phyloP scores from a whole-genome alignment of 805 yeast species.

The Isabelozyma rhagii region DNA sequence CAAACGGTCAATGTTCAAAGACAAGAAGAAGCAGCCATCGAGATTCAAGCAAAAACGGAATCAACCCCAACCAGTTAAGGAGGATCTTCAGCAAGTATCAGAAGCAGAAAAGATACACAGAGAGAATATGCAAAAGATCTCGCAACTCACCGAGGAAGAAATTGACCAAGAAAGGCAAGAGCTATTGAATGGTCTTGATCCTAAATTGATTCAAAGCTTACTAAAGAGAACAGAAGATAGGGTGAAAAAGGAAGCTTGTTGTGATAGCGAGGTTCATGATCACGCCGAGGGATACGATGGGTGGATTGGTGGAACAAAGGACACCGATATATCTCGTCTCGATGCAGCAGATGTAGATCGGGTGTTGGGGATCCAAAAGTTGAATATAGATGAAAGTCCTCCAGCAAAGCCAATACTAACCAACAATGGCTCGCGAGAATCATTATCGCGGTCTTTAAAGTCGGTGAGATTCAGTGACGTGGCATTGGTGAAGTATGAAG shows the following conservation, averaged over 20 bases:
- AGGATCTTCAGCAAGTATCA: constrained; percentile 26
- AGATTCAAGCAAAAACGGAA: constrained; percentile 48
- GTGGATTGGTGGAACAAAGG: constrained; percentile 40
- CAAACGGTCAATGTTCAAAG: constrained; percentile 17
- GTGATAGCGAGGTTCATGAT: constrained; percentile 18
- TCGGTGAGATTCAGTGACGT: constrained; percentile 31
- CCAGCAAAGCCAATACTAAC: not conserved
- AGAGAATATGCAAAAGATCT: constrained; percentile 65
- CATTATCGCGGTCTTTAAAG: not conserved
- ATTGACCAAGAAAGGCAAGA: constrained; percentile 64
- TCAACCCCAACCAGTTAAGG: constrained; percentile 22
- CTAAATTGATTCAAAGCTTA: constrained; percentile 58
- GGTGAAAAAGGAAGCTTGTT: constrained; percentile 8
- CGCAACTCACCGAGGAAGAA: constrained; percentile 64
- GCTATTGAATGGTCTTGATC: constrained; percentile 63
- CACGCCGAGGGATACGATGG: constrained; percentile 43
- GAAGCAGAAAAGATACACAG: constrained; percentile 75
- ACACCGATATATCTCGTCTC: constrained; percentile 31
- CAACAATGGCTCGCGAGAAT: not conserved
- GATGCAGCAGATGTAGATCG: constrained; percentile 33
- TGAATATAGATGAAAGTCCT: constrained; percentile 10
- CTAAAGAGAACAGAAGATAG: constrained; percentile 56
- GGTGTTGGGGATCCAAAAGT: constrained; percentile 29
- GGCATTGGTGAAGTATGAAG: constrained; percentile 27
- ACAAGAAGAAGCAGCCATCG: constrained; percentile 34